Base-by-base conservation (phyloP, 768 basidiomycete species). In the Trametes gibbosa region DNA sequence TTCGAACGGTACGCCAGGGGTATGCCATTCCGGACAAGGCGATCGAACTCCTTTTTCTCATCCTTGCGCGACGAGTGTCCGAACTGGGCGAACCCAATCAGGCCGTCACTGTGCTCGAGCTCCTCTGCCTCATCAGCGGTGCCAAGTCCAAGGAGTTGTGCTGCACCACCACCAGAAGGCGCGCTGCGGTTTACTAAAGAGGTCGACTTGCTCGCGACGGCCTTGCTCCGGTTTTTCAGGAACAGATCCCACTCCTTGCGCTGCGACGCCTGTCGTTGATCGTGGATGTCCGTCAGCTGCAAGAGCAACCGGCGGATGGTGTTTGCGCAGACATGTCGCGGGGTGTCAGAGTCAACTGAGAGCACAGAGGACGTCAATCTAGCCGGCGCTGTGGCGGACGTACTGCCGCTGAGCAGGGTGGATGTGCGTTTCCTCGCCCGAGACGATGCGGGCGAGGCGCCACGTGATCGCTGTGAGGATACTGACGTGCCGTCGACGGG, bases 11-110 rank as follows among this genome's bases (percentile, higher is more conserved):
- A 91, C 12, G 80, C 83, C 14, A 98, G 79, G 2, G 97, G 97
- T 34, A 98, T 90, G 4, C 97, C 97, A 50, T 76, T 83, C 52
- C 90, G 74, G n/a, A 96, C 82, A 6, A 99, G 76, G 59, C 84
- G 76, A 58, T 87, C 85, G 60, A 98, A 92, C 68, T 89, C 90
- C 56, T 79, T 83, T 68, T 87, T 80, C 62, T 95, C 92, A 59
- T 91, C 84, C 61, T 79, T 76, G 45, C 74, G 85, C 34, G 88
- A 79, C 0, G 86, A 87, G 19, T 86, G 72, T 0, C 93, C 94
- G 52, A 97, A 83, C 73, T 96, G 92, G 16, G 91, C 89, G 58
- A 99, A 89, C 1, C 93, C 95, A 54, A 99, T 87, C 27, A 98
- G 70, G 1, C 92, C 93, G 34, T 92, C 92, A 23, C 82, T 87